These are phyloP conservation scores for Naganishia vaughanmartiniae DNA, from an alignment of 768 basidiomycete genomes.

Conservation along the genomic window DNA sequence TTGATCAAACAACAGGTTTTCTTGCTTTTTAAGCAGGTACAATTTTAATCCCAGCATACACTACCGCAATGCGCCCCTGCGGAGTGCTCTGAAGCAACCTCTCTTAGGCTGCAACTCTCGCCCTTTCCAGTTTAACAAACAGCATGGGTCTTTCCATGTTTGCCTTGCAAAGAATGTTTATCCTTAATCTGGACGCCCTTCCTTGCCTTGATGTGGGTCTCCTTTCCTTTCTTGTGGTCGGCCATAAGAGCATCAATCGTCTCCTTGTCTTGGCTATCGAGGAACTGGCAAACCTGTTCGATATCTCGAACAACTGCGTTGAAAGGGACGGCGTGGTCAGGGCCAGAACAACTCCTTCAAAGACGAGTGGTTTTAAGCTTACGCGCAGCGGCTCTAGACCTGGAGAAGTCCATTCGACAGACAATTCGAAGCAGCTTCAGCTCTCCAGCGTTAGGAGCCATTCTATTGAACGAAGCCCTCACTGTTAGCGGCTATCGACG, in stretches of 20 bases:
- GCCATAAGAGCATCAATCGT: slow-evolving; percentile 25
- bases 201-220: slow-evolving; percentile 22
- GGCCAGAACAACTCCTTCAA: background rate
- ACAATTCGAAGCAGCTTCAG: slow-evolving; percentile 30
- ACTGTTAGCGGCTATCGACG: background rate
- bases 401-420: slow-evolving; percentile 35
- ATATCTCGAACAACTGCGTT: slow-evolving; percentile 35
- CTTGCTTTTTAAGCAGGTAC: background rate
- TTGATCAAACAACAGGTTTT: background rate
- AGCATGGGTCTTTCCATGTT: slow-evolving; percentile 50
- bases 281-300: slow-evolving; percentile 32
- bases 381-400: slow-evolving; percentile 32
- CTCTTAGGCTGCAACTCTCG: background rate
- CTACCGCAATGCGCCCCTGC: background rate
- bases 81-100: background rate
- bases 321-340: background rate
- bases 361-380: background rate
- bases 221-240: slow-evolving; percentile 20
- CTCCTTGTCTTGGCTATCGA: slow-evolving; percentile 33
- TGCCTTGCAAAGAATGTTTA: slow-evolving; percentile 50
- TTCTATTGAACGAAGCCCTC: background rate
- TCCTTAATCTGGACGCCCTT: slow-evolving; percentile 34
- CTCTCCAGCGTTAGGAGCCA: slow-evolving; percentile 20
- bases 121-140: slow-evolving; percentile 38
- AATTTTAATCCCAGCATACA: background rate